Base-by-base conservation (phyloP, 495 filamentous ascomycete species). In the Rhypophila decipiens region DNA sequence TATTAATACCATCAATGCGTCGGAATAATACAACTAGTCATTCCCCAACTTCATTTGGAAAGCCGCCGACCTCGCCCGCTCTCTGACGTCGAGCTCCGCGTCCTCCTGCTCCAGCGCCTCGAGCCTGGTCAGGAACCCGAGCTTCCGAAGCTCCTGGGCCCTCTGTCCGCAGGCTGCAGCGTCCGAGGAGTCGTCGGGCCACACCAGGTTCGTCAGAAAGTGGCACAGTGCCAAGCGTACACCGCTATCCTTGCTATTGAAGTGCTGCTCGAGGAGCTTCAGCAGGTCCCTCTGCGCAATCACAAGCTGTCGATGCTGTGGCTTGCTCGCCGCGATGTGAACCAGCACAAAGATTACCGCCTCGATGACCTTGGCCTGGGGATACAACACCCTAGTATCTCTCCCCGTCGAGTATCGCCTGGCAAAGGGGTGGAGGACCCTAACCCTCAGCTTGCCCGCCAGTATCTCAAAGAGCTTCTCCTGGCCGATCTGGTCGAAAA, bases 171-270 rank as follows among this genome's bases (percentile, higher is more conserved):
- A 84, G 5, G 72, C 76, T 19, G 66, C 65, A 2, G 62, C 63
- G 52, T 95, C 89, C 23, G 60, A 73, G 2, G 75, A 66, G 47
- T 90, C 82, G 48, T 97, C 91, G 36, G 80, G 69, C 71, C 83
- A 94, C 0, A 82, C 83, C 36, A 98, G 72, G 53, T 96, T 96
- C 53, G 80, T 87, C 15, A 90, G 76, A 21, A 93, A 69, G 79
- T 88, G 90, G 33, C 84, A 85, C 47, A 90, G 80, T 35, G 83
- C 84, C 19, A 73, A 71, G 13, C 91, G 80, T 3, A 98, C 82
- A 5, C 83, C 76, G 5, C 75, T 77, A 50, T 83, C 73, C 29
- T 76, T 72, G 63, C 90, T 87, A 40, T 70, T 76, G 59, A 93
- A 85, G 36, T 95, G 84, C 27, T 75, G 75, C 22, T 84, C 76